These are phyloP conservation scores for Condylostoma magnum DNA, from an alignment of 169 alveolate genomes.

Conservation along the genomic window DNA sequence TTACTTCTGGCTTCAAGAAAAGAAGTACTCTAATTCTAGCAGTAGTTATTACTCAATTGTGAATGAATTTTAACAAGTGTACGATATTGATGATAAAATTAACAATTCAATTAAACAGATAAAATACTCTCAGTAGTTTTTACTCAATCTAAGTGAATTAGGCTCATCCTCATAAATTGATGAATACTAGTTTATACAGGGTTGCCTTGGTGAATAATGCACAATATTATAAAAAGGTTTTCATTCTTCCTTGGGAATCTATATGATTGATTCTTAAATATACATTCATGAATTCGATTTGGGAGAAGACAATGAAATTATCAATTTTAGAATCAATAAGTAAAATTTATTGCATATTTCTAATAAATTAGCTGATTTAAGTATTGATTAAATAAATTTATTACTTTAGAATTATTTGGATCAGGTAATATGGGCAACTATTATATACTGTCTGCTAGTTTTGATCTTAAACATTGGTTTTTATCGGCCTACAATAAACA, in stretches of 20 bases:
- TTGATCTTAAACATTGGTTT: background rate
- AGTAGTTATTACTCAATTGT: background rate
- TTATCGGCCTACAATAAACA: background rate
- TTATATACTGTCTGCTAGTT: background rate
- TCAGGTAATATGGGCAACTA: background rate
- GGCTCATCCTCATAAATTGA: conserved; percentile 4
- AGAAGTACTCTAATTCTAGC: conserved; percentile 5
- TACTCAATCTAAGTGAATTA: background rate
- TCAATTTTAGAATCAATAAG: background rate
- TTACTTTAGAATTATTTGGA: background rate
- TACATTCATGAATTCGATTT: background rate
- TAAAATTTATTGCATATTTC: background rate
- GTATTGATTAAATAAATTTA: background rate
- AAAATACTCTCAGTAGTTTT: background rate
- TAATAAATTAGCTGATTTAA: background rate
- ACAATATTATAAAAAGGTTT: conserved; percentile 11
- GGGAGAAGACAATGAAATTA: background rate
- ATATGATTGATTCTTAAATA: background rate
- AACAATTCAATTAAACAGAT: background rate
- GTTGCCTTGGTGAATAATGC: conserved; percentile 2
- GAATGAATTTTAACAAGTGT: background rate
- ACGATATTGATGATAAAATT: background rate
- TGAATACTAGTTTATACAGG: background rate
- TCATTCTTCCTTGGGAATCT: background rate
- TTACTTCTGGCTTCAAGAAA: conserved; percentile 28